These are phyloP conservation scores for Mortierella sp. DNA, from an alignment of 371 early-diverging fungal genomes.

Conservation along the genomic window DNA sequence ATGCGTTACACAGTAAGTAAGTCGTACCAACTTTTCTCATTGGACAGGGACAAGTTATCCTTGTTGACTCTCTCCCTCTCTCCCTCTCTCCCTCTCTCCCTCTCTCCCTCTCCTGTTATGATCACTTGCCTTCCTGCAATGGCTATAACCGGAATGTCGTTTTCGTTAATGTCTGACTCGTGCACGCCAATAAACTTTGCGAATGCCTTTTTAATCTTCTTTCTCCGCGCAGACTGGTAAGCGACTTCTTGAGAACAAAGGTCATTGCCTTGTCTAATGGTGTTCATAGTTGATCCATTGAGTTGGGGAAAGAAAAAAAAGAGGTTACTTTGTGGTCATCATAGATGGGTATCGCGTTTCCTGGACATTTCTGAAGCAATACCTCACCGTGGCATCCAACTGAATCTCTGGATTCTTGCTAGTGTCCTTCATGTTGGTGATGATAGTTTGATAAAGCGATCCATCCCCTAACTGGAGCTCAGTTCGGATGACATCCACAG, in stretches of 20 bases:
- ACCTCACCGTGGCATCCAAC: slow-evolving; percentile 47
- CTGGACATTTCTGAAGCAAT: neutral
- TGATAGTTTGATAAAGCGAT: slow-evolving; percentile 49
- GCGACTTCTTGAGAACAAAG: slow-evolving; percentile 59
- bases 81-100: no score
- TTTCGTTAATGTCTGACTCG: slow-evolving; percentile 60
- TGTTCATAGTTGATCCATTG: neutral
- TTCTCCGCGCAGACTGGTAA: slow-evolving; percentile 59
- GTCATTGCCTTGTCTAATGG: slow-evolving; percentile 51
- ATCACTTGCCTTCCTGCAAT: slow-evolving; percentile 67
- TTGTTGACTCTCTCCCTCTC: no score
- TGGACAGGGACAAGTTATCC: neutral
- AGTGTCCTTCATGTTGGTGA: slow-evolving; percentile 42
- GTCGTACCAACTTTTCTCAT: neutral
- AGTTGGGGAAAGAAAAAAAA: neutral
- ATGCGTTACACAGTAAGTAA: neutral
- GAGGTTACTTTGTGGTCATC: neutral
- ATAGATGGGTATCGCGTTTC: neutral
- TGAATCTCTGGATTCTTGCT: slow-evolving; percentile 53
- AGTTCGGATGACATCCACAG: slow-evolving; percentile 31
- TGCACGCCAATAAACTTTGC: slow-evolving; percentile 76
- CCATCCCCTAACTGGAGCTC: slow-evolving; percentile 48
- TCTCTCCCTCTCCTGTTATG: neutral
- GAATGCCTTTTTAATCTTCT: slow-evolving; percentile 64
- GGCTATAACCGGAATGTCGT: slow-evolving; percentile 74